These are phyloP conservation scores for Aspergillus niger DNA, from an alignment of 2,329 filamentous ascomycete species.

Conservation along the genomic window DNA sequence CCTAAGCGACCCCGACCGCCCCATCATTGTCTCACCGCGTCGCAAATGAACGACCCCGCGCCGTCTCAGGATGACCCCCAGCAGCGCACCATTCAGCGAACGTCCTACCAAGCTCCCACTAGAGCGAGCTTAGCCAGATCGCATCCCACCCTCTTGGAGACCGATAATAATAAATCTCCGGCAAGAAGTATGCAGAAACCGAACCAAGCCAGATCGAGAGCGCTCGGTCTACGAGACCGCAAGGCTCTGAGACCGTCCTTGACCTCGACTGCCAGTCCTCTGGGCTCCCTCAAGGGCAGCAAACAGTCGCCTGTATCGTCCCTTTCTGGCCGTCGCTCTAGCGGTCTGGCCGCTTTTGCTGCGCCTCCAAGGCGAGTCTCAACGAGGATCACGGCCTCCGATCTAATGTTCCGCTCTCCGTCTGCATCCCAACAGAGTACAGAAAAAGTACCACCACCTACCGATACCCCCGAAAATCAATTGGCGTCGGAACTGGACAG, in stretches of 20 bases:
- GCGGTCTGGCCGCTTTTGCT: constrained; percentile 38
- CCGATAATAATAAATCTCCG: constrained; percentile 45
- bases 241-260: constrained; percentile 42
- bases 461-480: constrained; percentile 35
- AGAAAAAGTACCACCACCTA: constrained; percentile 11
- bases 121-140: constrained; percentile 64
- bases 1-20: constrained; percentile 53
- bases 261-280: constrained; percentile 31
- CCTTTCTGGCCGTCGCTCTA: constrained; percentile 30
- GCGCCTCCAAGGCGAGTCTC: constrained; percentile 40
- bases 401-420: constrained; percentile 34
- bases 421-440: constrained; percentile 14
- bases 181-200: constrained; percentile 32
- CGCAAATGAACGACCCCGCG: constrained; percentile 38
- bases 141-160: constrained; percentile 60
- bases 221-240: constrained; percentile 37
- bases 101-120: constrained; percentile 69
- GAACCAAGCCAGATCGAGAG: constrained; percentile 21
- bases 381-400: constrained; percentile 33
- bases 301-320: constrained; percentile 22
- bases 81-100: constrained; percentile 41
- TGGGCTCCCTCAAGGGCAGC: constrained; percentile 15
- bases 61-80: constrained; percentile 22
- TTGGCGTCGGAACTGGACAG: constrained; percentile 35
- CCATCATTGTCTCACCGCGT: constrained; percentile 37